Conservation (phyloP, 495 filamentous ascomycete species). For the Acidiella bohemica region DNA sequence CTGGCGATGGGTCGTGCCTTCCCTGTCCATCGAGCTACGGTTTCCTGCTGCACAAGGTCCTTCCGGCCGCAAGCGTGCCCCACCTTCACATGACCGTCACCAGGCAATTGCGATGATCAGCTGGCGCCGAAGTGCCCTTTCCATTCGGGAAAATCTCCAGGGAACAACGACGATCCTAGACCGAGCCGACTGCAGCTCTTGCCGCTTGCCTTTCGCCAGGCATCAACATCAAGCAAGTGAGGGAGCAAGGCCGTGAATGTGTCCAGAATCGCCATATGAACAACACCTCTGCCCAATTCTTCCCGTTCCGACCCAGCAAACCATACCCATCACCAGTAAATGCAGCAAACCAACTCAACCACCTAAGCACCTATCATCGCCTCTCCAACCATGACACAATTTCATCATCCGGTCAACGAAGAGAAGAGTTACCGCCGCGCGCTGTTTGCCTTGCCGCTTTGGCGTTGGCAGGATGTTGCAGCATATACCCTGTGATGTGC, state of each 20-base stretch:
- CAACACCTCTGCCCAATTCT: not conserved
- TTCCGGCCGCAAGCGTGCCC: not conserved
- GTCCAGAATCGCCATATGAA: no score
- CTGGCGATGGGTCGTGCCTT: not conserved
- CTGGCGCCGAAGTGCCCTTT: no score
- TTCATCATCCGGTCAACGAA: constrained; percentile 12
- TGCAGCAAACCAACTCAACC: not conserved
- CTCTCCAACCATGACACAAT: constrained; percentile 1
- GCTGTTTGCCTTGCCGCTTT: constrained; percentile 13
- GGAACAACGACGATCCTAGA: no score
- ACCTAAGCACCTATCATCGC: not conserved
- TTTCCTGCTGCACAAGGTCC: not conserved
- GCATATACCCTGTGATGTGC: constrained; percentile 19
- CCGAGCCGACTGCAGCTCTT: no score
- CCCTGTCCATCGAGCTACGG: not conserved
- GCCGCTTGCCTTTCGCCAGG: no score
- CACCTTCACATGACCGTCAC: not conserved
- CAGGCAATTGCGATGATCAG: no score
- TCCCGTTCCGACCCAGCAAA: no score
- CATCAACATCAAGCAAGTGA: no score
- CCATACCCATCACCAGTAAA: not conserved
- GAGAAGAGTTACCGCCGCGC: constrained; percentile 13
- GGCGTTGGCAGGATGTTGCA: constrained; percentile 18
- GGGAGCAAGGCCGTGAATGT: no score
- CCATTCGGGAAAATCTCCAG: no score